Base-by-base conservation (phyloP, 2,329 filamentous ascomycete genomes). In the Ilyonectria robusta region DNA sequence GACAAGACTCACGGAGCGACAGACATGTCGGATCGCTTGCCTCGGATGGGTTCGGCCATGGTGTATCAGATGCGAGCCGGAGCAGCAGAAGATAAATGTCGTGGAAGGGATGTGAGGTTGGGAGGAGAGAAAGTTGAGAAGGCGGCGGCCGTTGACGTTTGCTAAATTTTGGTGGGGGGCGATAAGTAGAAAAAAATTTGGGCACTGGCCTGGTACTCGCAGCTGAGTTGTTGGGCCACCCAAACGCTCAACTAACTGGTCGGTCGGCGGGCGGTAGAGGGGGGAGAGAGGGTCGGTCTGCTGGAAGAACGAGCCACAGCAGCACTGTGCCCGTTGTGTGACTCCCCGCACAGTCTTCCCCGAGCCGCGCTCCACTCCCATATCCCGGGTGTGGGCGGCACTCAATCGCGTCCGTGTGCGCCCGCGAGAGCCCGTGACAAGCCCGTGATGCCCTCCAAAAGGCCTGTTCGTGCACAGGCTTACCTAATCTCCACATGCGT, bases 31-130 rank as follows among this genome's bases (percentile, higher is more conserved):
- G 85, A 82, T 76, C 88, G 86, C 82, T 89, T 89, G 81, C 88
- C 89, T 82, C 87, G 88, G 79, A 90, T 90, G 70, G 88, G 88
- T 80, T 90, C 88, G 77, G 88, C 87, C 87, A 90, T 89, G 76
- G 76, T 83, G 77, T 77, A 75, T 76, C 70, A 61, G 72, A 72
- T 62, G 69, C 66, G 62, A 74, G 70, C 62, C 68, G 71, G 66
- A 70, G 61, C 69, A 74, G 72, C 73, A 70, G 72, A 65, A 70
- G 71, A 72, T 76, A 70, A 75, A 76, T 76, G 75, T 75, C 74
- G 55, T 47, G 46, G 65, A 73, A 70, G 72, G 70, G 68, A 71
- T 71, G 62, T 73, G 74, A 74, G 76, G 75, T 72, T 74, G 63
- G 75, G 75, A 72, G 75, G 71, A 77, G 74, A 75, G 72, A 74